These are phyloP conservation scores for Heteromeles arbutifolia DNA, from an alignment of 306 rosid species.

Conservation along the genomic window DNA sequence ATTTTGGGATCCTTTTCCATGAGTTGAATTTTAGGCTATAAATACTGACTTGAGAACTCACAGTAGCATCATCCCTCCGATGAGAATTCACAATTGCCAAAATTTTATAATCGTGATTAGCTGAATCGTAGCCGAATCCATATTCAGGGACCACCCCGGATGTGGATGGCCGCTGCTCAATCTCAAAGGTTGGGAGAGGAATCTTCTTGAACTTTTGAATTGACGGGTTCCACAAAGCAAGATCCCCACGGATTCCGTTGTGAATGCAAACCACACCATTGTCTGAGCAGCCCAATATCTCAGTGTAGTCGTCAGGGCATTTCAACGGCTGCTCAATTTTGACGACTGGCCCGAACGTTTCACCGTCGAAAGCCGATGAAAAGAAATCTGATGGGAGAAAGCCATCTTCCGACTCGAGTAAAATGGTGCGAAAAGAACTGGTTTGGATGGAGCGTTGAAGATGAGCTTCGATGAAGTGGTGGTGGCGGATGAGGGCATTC, in stretches of 20 bases:
- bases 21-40: neutral
- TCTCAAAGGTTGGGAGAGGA: neutral
- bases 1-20: neutral
- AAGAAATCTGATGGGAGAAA: no score
- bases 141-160: neutral
- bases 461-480: neutral
- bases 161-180: neutral
- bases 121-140: neutral
- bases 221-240: neutral
- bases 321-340: neutral
- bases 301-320: neutral
- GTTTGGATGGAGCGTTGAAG: neutral
- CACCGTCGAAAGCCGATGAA: neutral
- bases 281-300: neutral
- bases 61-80: fast-evolving
- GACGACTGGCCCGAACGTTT: neutral
- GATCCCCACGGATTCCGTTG: neutral
- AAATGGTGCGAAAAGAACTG: neutral
- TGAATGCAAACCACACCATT: neutral
- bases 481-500: neutral
- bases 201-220: neutral
- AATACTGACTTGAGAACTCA: neutral
- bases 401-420: neutral
- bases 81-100: neutral
- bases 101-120: neutral